Conservation (phyloP, 768 basidiomycete genomes). For the Termitomyces sp. region DNA sequence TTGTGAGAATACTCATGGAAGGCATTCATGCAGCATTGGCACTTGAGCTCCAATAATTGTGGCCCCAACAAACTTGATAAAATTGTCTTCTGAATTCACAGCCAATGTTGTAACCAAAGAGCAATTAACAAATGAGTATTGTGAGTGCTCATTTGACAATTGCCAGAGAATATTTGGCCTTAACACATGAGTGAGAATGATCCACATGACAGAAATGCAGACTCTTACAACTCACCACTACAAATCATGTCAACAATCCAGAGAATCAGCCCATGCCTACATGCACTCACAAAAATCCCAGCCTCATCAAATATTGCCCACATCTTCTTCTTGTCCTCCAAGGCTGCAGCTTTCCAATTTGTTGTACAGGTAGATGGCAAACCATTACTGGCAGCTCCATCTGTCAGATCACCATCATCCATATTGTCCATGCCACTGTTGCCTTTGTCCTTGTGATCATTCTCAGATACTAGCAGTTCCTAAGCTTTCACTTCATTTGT, state of each 20-base stretch:
- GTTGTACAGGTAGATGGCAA: slow-evolving; percentile 21
- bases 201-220: too few relatives aligned
- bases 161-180: too few relatives aligned
- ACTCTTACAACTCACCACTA: too few relatives aligned
- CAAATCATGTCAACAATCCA: too few relatives aligned
- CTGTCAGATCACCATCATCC: slow-evolving; percentile 4
- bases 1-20: neutral
- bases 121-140: too few relatives aligned
- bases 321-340: slow-evolving; percentile 29
- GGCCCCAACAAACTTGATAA: neutral
- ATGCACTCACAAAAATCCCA: slow-evolving; percentile 29
- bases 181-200: too few relatives aligned
- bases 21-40: neutral
- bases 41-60: neutral
- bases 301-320: slow-evolving; percentile 37
- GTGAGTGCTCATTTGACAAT: too few relatives aligned
- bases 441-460: neutral
- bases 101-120: too few relatives aligned
- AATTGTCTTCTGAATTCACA: neutral
- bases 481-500: slow-evolving; percentile 27
- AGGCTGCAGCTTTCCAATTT: slow-evolving; percentile 29
- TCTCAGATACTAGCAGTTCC: too few relatives aligned
- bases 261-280: neutral
- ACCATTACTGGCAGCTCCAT: neutral
- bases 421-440: neutral